Conservation (phyloP, 2,329 filamentous ascomycete species). For the Phaeosphaeria sp. region DNA sequence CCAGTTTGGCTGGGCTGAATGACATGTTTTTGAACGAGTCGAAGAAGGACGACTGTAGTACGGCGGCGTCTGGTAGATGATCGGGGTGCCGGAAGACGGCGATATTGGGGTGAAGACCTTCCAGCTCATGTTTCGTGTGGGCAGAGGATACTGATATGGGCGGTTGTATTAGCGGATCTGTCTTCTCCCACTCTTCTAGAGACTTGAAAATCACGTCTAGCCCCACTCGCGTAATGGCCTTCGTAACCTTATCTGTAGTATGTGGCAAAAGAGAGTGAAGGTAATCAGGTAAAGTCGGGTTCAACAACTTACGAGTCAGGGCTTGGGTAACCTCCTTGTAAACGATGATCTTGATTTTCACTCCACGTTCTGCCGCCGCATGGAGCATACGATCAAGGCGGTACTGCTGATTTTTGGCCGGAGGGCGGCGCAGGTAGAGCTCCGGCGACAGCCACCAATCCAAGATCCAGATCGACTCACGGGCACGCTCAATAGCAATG, state of each 20-base stretch:
- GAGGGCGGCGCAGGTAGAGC: conserved; percentile 83
- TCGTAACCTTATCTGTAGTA: conserved; percentile 51
- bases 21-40: conserved; percentile 63
- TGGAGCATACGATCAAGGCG: conserved; percentile 83
- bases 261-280: conserved; percentile 53
- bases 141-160: conserved; percentile 64
- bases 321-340: conserved; percentile 87
- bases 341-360: conserved; percentile 84
- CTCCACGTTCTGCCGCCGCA: conserved; percentile 82
- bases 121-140: conserved; percentile 81
- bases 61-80: conserved; percentile 77
- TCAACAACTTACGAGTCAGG: conserved; percentile 71
- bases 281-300: conserved; percentile 52
- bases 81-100: conserved; percentile 90
- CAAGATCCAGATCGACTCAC: conserved; percentile 81
- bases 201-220: conserved; percentile 54
- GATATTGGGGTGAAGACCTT: conserved; percentile 82
- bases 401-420: conserved; percentile 81
- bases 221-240: conserved; percentile 49
- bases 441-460: conserved; percentile 92
- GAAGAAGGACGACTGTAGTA: conserved; percentile 65
- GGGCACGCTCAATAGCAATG: conserved; percentile 77
- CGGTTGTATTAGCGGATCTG: conserved; percentile 53
- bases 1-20: conserved; percentile 61
- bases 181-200: conserved; percentile 54